These are phyloP conservation scores for Eutrema heterophyllum DNA, from an alignment of 345 rosid genomes.

Conservation along the genomic window DNA sequence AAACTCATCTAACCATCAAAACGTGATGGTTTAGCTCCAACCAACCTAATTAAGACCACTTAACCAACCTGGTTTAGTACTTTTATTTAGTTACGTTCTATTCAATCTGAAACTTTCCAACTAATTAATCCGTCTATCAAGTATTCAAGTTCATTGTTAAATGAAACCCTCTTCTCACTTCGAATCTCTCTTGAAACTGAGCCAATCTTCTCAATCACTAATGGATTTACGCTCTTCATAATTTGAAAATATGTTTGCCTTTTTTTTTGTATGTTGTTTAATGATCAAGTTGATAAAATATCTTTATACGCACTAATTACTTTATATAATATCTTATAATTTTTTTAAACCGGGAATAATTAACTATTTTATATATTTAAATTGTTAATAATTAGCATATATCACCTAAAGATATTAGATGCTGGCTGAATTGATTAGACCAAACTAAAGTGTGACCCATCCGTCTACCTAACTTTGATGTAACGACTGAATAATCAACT, in stretches of 20 bases:
- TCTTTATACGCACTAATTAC: not conserved
- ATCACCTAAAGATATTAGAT: not conserved
- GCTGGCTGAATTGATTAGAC: constrained; percentile 5
- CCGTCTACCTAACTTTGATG: constrained; percentile 18
- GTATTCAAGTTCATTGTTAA: not conserved
- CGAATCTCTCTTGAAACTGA: not conserved
- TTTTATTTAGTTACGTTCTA: not conserved
- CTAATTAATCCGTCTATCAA: not conserved
- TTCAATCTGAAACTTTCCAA: not conserved
- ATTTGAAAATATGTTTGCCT: not conserved
- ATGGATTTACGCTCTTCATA: not conserved
- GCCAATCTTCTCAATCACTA: not conserved
- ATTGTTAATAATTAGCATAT: not conserved
- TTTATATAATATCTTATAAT: not conserved
- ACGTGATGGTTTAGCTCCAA: not conserved
- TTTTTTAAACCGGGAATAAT: not conserved
- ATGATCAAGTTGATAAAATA: not conserved
- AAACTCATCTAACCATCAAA: not conserved
- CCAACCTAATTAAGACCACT: not conserved
- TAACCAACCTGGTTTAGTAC: not conserved
- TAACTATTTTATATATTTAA: not conserved
- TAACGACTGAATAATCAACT: constrained; percentile 7
- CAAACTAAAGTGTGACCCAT: not conserved
- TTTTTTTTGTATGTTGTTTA: not conserved
- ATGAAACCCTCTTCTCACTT: not conserved